phyloP scores from a whole-genome alignment of 1,284 basidiomycete species.

The Heterobasidion occidentale region DNA sequence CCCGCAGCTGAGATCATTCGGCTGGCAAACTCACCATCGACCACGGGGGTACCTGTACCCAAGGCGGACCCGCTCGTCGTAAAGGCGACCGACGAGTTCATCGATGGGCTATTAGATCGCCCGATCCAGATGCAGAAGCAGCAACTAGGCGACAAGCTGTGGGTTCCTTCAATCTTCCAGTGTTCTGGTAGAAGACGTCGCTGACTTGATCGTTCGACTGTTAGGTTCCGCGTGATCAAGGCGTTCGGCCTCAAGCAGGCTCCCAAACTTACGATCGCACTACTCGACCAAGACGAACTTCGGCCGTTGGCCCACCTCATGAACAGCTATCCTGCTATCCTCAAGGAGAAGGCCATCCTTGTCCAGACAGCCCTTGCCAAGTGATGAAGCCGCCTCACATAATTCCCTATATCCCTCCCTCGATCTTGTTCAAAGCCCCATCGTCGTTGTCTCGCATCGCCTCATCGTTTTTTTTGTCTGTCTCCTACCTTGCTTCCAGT shows the following conservation, averaged over 20 bases:
- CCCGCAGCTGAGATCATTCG: constrained; percentile 66
- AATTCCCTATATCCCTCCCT: no score
- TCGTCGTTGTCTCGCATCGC: no score
- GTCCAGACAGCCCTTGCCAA: background rate
- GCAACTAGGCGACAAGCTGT: constrained; percentile 73
- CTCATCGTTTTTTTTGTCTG: no score
- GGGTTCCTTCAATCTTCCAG: constrained; percentile 19
- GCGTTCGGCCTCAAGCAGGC: constrained; percentile 73
- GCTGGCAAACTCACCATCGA: constrained; percentile 44
- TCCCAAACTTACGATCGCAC: constrained; percentile 76
- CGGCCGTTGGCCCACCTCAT: constrained; percentile 77
- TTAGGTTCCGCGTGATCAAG: constrained; percentile 71
- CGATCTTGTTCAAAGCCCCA: no score
- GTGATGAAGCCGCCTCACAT: background rate
- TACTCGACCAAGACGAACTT: constrained; percentile 81
- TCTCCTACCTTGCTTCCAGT: no score
- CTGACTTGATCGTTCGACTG: constrained; percentile 1
- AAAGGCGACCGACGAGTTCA: constrained; percentile 69
- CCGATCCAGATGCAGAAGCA: constrained; percentile 72
- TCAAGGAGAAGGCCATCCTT: constrained; percentile 63
- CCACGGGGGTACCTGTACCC: constrained; percentile 56
- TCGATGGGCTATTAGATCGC: constrained; percentile 62
- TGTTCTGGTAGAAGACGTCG: background rate
- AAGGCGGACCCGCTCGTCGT: constrained; percentile 66
- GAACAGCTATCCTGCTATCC: constrained; percentile 76